Conservation (phyloP, 1,284 basidiomycete species). For the Fomitopsis schrenkii region DNA sequence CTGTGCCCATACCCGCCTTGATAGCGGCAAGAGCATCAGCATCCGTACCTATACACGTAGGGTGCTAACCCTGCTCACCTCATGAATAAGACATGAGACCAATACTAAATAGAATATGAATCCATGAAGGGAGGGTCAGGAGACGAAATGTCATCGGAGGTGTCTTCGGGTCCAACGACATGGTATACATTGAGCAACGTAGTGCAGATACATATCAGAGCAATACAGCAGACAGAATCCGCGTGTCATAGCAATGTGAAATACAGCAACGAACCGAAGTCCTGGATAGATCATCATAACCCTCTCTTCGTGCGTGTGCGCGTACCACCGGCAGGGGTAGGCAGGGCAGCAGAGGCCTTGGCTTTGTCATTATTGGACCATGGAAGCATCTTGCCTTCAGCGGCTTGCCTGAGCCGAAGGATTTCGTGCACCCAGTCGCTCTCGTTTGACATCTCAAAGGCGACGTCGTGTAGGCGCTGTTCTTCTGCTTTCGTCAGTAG, state of each 20-base stretch:
- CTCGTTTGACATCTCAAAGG: slow-evolving; percentile 42
- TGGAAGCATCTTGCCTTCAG: slow-evolving; percentile 21
- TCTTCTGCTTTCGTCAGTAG: slow-evolving; percentile 53
- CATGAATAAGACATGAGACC: neutral
- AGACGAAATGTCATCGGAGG: neutral
- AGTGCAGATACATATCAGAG: neutral
- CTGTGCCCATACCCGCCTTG: neutral
- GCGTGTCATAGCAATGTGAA: neutral
- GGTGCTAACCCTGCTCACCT: neutral
- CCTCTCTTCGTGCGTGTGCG: slow-evolving; percentile 1
- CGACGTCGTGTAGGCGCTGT: slow-evolving; percentile 44
- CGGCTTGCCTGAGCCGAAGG: slow-evolving; percentile 32
- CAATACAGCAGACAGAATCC: neutral
- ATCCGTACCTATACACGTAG: neutral
- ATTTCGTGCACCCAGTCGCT: slow-evolving; percentile 67
- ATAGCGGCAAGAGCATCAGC: neutral
- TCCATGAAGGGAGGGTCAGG: neutral
- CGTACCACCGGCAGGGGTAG: slow-evolving; percentile 1
- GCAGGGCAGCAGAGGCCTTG: neutral
- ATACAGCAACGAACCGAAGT: neutral
- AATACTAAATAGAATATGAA: neutral
- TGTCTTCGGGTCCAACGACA: neutral
- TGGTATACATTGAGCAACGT: neutral
- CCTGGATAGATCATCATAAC: neutral
- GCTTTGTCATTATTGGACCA: neutral